Evolutionary conservation across 495 filamentous ascomycete genomes (phyloP).

Genomic region (Penicillium coprophilum): DNA sequence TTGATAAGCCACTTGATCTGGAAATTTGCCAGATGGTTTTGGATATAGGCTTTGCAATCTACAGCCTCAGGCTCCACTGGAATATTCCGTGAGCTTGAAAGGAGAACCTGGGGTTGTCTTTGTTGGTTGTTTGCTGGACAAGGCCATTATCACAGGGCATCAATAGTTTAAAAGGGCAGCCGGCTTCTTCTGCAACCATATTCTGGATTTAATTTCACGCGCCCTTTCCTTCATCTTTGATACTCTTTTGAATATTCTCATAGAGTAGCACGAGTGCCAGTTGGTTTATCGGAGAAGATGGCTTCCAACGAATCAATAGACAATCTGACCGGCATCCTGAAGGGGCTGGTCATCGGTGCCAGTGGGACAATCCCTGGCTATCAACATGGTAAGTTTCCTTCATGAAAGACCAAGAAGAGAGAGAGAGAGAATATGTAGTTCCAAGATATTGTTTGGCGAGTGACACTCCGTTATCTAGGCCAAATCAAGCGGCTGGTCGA

Average conservation of each 20-base stretch:
- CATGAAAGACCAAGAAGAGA: neutral
- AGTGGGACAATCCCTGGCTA: constrained; percentile 57
- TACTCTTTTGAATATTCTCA: neutral
- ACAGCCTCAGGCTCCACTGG: neutral
- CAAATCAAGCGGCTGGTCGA: constrained; percentile 12
- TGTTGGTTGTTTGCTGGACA: neutral
- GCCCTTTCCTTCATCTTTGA: neutral
- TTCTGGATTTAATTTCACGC: neutral
- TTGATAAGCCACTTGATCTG: neutral
- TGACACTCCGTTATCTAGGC: neutral
- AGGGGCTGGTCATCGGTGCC: constrained; percentile 51
- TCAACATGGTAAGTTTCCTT: constrained; percentile 44
- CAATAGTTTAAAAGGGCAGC: neutral
- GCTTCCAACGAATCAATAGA: neutral
- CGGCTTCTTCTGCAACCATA: neutral
- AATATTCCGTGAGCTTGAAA: neutral
- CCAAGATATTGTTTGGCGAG: neutral
- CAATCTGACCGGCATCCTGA: constrained; percentile 31
- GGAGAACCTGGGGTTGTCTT: neutral
- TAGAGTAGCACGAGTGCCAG: neutral
- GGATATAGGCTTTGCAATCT: neutral
- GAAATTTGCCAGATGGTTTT: neutral
- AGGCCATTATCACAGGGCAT: neutral
- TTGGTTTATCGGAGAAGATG: neutral
- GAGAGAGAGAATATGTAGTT: neutral